These are phyloP conservation scores for Silybum marianum DNA, from an alignment of 129 eudicot genomes.

Conservation along the genomic window DNA sequence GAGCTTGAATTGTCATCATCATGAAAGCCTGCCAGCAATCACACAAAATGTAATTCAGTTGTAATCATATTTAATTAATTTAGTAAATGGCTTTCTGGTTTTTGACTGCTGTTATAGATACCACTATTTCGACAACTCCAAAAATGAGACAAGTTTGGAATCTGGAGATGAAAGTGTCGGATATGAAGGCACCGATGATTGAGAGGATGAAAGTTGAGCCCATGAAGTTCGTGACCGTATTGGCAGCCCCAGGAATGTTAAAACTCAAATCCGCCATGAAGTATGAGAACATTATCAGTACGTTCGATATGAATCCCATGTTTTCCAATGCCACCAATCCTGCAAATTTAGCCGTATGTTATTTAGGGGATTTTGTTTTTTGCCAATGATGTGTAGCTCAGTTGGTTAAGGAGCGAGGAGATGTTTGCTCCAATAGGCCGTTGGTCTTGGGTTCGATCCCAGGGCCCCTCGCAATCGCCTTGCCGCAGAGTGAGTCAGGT, in stretches of 20 bases:
- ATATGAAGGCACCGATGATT: conserved; percentile 67
- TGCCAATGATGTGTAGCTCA: too few relatives aligned
- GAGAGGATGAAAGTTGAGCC: conserved; percentile 72
- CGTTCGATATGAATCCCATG: conserved; percentile 66
- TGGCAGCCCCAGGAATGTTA: conserved; percentile 58
- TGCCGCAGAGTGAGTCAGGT: too few relatives aligned
- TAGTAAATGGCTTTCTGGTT: neutral
- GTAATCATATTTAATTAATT: neutral
- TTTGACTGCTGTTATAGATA: conserved; percentile 28
- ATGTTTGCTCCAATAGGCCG: too few relatives aligned
- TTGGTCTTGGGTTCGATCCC: too few relatives aligned
- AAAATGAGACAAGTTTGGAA: conserved; percentile 50
- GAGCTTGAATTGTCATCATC: conserved; percentile 77
- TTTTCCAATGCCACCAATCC: conserved; percentile 64
- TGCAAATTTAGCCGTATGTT: conserved; percentile 14
- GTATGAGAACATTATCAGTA: conserved; percentile 67
- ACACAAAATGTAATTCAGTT: neutral
- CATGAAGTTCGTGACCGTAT: conserved; percentile 73
- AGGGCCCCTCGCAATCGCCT: too few relatives aligned
- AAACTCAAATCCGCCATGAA: conserved; percentile 48
- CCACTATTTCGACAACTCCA: conserved; percentile 58
- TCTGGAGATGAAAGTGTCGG: conserved; percentile 65
- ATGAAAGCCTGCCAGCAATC: conserved; percentile 42
- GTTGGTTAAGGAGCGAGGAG: too few relatives aligned
- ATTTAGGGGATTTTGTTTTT: neutral